Evolutionary conservation across 108 stramenopile species (phyloP), one percentile per base, ranked within the genome.

Genomic region (Nitzschia sp.): DNA sequence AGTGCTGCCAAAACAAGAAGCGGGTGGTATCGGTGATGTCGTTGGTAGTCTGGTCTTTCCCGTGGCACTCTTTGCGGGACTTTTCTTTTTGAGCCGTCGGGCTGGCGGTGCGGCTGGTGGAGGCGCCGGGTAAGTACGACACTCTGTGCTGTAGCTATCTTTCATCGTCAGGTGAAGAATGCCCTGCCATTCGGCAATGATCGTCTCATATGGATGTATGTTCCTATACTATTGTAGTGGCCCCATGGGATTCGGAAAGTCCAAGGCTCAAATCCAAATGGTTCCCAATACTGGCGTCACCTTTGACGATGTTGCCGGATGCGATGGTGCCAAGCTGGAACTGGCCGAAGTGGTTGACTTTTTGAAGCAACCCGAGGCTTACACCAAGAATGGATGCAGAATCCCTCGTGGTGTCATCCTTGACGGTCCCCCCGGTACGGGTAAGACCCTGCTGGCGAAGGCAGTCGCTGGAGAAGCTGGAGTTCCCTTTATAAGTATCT

Each of bases 391-490:
- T 69, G 90, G 90, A 58, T 91, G 90, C 65, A 59, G 67, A n/a
- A 88, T 91, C 23, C 90, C 90, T 33, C 81, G 83, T 11, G 88
- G 88, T 57, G 88, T 85, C 48, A 85, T 89, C 46, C 70, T 89
- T 19, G 88, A 89, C 55, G 91, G 91, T 59, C 91, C 91, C 61
- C 91, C 91, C 13, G 98, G 88, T 56, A 92, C 88, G 21, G 88
- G 91, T 70, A 86, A 89, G 71, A 99, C 98, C 28, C 85, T 99
- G 23, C 80, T 99, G 8, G 98, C 98, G 31, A 89, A 96, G 70
- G 97, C 97, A 23, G 95, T 98, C 24, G 98, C 98, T 2, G 98
- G 97, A 28, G 98, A 99, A 72, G 96, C 97, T 25, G 93, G 93
- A 49, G 97, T 98, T 24, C 97, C 97, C 11, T 99, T 98, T 79